phyloP scores from a whole-genome alignment of 176 grass and related monocot species.

The Cocos nucifera region DNA sequence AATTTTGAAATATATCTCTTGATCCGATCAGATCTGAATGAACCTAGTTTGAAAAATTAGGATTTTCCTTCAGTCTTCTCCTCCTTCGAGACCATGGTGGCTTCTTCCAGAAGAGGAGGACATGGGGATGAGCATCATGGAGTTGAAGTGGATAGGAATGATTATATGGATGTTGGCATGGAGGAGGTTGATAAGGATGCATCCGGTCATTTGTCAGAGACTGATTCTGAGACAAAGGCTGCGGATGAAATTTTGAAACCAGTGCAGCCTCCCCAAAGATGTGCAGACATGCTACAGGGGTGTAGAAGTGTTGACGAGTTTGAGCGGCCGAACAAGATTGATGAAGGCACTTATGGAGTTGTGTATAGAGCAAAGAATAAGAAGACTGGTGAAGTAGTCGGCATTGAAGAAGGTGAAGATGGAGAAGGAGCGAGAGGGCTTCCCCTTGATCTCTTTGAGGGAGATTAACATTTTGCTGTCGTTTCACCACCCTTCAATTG shows the following conservation, averaged over 20 bases:
- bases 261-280: conserved; percentile 16
- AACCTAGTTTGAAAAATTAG: too few relatives aligned
- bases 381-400: conserved; percentile 18
- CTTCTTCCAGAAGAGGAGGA: conserved; percentile 10
- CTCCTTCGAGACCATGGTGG: too few relatives aligned
- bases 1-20: too few relatives aligned
- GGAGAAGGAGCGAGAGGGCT: conserved; percentile 22
- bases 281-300: conserved; percentile 20
- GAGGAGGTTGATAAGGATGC: conserved; percentile 16
- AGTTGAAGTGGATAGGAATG: conserved; percentile 21
- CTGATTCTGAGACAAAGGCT: conserved; percentile 20
- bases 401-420: conserved; percentile 26
- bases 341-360: conserved; percentile 28
- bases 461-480: conserved; percentile 25
- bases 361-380: conserved; percentile 27
- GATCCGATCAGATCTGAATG: too few relatives aligned
- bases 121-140: conserved; percentile 10
- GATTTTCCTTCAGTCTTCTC: too few relatives aligned
- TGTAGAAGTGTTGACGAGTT: conserved; percentile 24
- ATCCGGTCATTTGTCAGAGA: conserved; percentile 13
- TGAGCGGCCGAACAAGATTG: conserved; percentile 21
- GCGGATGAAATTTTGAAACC: conserved; percentile 65
- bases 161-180: conserved; percentile 34
- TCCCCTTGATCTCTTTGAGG: conserved; percentile 19
- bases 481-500: conserved; percentile 29